Percentiles rank a stretch among this genome's conserved stretches.
Evolutionary conservation across 2,329 filamentous ascomycete species (phyloP).

Genomic region (Ceratocystiopsis sp.): DNA sequence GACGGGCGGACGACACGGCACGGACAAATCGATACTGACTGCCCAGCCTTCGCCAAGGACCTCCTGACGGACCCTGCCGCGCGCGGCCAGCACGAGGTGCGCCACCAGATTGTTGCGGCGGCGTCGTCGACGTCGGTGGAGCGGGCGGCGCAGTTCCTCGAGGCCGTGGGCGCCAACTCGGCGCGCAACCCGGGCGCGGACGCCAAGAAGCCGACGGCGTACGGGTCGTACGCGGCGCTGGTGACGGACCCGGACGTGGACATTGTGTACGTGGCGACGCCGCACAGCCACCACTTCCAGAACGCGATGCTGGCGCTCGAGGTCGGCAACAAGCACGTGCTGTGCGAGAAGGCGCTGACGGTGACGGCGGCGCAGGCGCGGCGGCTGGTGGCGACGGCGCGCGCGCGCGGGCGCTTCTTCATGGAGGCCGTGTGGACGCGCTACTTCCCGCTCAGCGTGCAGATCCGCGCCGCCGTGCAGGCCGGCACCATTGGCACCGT

Average conservation of each 20-base stretch:
- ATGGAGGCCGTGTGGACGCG: constrained; percentile 87
- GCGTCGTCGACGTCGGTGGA: constrained; percentile 59
- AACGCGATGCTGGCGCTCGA: constrained; percentile 71
- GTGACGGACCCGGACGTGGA: constrained; percentile 65
- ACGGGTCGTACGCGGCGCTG: constrained; percentile 69
- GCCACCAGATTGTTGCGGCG: constrained; percentile 62
- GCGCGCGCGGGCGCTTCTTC: constrained; percentile 35
- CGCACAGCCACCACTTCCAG: constrained; percentile 86
- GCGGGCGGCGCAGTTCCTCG: constrained; percentile 66
- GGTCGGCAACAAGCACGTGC: constrained; percentile 60
- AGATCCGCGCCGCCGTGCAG: constrained; percentile 48
- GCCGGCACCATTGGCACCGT: constrained; percentile 41
- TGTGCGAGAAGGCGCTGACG: constrained; percentile 84
- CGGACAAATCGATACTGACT: too few relatives aligned
- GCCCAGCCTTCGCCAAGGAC: constrained; percentile 52
- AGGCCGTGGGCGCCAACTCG: constrained; percentile 50
- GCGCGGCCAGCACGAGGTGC: constrained; percentile 54
- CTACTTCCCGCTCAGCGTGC: constrained; percentile 75
- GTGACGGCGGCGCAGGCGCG: constrained; percentile 53
- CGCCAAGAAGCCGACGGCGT: constrained; percentile 49
- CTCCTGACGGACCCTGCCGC: constrained; percentile 55
- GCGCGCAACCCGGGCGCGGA: constrained; percentile 45
- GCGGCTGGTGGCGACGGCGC: constrained; percentile 40
- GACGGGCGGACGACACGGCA: too few relatives aligned
- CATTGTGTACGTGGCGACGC: constrained; percentile 78